Percentiles rank a stretch among this genome's conserved stretches.
phyloP scores from a whole-genome alignment of 129 eudicot genomes.

The Flaveria bidentis region DNA sequence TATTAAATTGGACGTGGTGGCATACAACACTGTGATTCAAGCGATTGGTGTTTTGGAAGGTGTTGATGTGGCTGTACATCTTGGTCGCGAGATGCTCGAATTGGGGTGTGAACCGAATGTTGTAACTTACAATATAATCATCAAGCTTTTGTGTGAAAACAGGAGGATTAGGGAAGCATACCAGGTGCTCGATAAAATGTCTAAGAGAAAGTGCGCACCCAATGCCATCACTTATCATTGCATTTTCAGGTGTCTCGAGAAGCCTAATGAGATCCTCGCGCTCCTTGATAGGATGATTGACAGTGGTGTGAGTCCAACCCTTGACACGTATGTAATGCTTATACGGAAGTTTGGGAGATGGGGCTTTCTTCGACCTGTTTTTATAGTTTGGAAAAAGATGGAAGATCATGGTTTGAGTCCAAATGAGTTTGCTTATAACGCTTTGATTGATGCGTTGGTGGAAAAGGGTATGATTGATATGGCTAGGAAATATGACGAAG shows the following conservation, averaged over 20 bases:
- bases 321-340: conserved; percentile 91
- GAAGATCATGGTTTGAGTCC: conserved; percentile 81
- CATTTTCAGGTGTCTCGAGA: conserved; percentile 65
- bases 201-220: conserved; percentile 65
- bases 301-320: conserved; percentile 61
- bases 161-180: conserved; percentile 73
- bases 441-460: conserved; percentile 87
- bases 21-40: conserved; percentile 77
- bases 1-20: conserved; percentile 77
- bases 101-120: conserved; percentile 73
- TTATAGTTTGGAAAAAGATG: conserved; percentile 80
- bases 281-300: conserved; percentile 84
- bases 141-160: conserved; percentile 78
- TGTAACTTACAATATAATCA: conserved; percentile 65
- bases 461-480: conserved; percentile 86
- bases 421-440: conserved; percentile 76
- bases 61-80: conserved; percentile 76
- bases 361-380: conserved; percentile 91
- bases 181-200: conserved; percentile 68
- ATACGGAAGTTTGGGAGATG: conserved; percentile 94
- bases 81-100: conserved; percentile 77
- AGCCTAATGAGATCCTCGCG: conserved; percentile 77
- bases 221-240: conserved; percentile 76
- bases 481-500: conserved; percentile 88
- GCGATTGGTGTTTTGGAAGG: conserved; percentile 80